Evolutionary conservation across 2,329 filamentous ascomycete genomes (phyloP), one percentile per base, ranked within the genome.

Genomic region (Fusarium temperatum): DNA sequence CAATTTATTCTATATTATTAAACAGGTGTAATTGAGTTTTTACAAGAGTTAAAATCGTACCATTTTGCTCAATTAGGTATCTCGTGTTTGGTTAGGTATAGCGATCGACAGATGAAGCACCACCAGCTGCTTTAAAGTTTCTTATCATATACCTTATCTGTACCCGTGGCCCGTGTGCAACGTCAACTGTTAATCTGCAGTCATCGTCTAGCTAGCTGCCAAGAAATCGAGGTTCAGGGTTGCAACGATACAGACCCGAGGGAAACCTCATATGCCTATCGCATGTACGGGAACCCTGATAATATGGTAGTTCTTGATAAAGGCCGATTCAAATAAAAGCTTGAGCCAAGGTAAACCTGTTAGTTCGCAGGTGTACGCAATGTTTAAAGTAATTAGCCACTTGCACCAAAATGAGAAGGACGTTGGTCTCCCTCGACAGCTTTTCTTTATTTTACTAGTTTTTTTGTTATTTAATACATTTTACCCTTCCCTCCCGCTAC

Each of bases 331-430:
- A 24, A 4, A 38, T 22, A 0, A 3, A 8, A 36, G 18, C 3
- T 20, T 47, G 2, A 6, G 22, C 6, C 2, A 3, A 26, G 14
- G 24, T 8, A 57, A 26, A 7, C 24, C 18, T 3, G 2, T 9
- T 6, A 22, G 20, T n/a, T 5, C 12, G 7, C 2, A 22, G 7
- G 3, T 5, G 5, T 9, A 13, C 17, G 10, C 5, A 3, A n/a
- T 54, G 9, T 13, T 38, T 3, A 54, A 26, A 28, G 14, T 4
- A 22, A 18, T 13, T 2, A n/a, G 14, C 3, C 17, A 28, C n/a
- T 15, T 5, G 7, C 5, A 36, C 14, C 35, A n/a, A 8, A 0
- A 3, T 17, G 35, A 8, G 14, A 8, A 24, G n/a, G 5, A 45
- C 2, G 7, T 13, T 5, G 2, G 11, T 47, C 20, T 47, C 17